Evolutionary conservation across 176 grass and related monocot genomes (phyloP).

Genomic region (Rhynchospora pubera): DNA sequence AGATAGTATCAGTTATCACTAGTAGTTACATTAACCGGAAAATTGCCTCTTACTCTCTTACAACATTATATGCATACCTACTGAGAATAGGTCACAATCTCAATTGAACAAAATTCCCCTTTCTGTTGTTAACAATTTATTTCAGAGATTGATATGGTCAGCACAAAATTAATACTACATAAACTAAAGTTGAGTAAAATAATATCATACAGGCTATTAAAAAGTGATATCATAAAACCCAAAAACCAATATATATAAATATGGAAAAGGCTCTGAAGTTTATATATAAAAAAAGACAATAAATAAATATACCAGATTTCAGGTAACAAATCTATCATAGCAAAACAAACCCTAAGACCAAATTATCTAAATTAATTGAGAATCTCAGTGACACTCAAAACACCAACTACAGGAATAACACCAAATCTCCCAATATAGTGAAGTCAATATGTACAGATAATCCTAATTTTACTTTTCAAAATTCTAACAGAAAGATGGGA

Average conservation of each 20-base stretch:
- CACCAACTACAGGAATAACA: neutral
- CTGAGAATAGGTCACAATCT: neutral
- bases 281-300: neutral
- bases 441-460: neutral
- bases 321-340: neutral
- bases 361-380: neutral
- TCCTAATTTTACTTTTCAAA: slow-evolving; percentile 4
- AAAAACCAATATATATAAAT: neutral
- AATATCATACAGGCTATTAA: neutral
- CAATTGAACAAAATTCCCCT: neutral
- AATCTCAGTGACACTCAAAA: neutral
- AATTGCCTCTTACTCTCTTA: neutral
- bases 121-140: neutral
- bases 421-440: neutral
- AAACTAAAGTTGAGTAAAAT: neutral
- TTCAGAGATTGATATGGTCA: neutral
- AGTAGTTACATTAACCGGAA: neutral
- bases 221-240: neutral
- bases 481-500: neutral
- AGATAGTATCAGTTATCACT: neutral
- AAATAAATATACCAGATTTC: neutral
- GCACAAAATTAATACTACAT: neutral
- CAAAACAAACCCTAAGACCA: neutral
- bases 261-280: neutral
- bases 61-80: neutral